phyloP scores from a whole-genome alignment of 108 stramenopile species.

The Skeletonema marinoi region DNA sequence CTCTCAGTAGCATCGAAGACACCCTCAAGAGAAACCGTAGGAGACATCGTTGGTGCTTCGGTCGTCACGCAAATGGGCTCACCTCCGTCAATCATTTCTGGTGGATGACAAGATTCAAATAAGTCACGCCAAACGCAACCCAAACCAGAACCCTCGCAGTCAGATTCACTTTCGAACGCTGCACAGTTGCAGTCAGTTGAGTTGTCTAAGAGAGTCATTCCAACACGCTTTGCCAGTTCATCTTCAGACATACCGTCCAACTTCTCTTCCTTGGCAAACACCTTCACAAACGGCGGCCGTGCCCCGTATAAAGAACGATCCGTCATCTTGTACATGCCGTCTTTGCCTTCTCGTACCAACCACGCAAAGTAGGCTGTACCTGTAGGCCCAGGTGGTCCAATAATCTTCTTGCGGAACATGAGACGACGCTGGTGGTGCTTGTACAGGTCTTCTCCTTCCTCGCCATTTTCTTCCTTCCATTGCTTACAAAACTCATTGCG shows the following conservation, averaged over 20 bases:
- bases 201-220: constrained; percentile 39
- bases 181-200: constrained; percentile 63
- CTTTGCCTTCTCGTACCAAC: constrained; percentile 49
- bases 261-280: constrained; percentile 61
- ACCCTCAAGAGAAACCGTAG: constrained; percentile 41
- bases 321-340: constrained; percentile 64
- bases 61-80: constrained; percentile 60
- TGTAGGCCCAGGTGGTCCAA: constrained; percentile 60
- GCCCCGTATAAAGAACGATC: constrained; percentile 66
- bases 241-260: constrained; percentile 63
- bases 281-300: constrained; percentile 56
- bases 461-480: constrained; percentile 60
- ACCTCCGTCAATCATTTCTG: constrained; percentile 61
- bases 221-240: constrained; percentile 37
- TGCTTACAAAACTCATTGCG: constrained; percentile 58
- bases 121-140: constrained; percentile 28
- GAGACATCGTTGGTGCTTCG: constrained; percentile 55
- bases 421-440: constrained; percentile 51
- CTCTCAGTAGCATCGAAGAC: constrained; percentile 42
- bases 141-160: constrained; percentile 52
- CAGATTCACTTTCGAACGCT: constrained; percentile 50
- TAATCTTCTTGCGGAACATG: constrained; percentile 58
- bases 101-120: constrained; percentile 51
- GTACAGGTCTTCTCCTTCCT: constrained; percentile 59
- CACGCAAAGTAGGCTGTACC: constrained; percentile 51